These are phyloP conservation scores for Globisporangium paddicum DNA, from an alignment of 352 stramenopile genomes.

Conservation along the genomic window DNA sequence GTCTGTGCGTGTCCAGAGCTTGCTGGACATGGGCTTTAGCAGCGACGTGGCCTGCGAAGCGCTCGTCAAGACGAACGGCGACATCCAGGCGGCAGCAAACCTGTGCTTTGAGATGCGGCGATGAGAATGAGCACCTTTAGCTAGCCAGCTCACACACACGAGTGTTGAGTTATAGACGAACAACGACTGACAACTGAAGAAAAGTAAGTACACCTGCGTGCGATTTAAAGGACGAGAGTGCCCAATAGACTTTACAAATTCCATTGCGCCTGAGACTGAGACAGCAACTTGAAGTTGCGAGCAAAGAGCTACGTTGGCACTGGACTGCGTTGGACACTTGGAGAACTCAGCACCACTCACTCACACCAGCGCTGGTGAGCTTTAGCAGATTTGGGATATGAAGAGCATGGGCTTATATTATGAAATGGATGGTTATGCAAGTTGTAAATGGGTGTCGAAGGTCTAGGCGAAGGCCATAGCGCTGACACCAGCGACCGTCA, in stretches of 20 bases:
- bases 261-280: background rate
- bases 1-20: constrained; percentile 53
- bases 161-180: background rate
- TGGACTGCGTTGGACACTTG: background rate
- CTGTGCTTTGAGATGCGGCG: constrained; percentile 50
- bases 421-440: background rate
- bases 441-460: background rate
- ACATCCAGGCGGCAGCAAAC: constrained; percentile 63
- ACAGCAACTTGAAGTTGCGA: background rate
- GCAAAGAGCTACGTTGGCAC: no score
- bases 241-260: background rate
- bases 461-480: constrained; percentile 31
- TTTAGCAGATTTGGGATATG: background rate
- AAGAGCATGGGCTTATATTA: background rate
- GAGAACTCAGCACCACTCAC: background rate
- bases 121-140: constrained; percentile 5
- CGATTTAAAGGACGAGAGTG: background rate
- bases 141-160: no score
- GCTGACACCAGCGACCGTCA: constrained; percentile 10
- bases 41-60: constrained; percentile 41
- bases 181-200: no score
- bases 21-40: constrained; percentile 78
- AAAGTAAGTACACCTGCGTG: background rate
- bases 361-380: background rate
- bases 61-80: constrained; percentile 43